These are phyloP conservation scores for Corchorus capsularis DNA, from an alignment of 345 rosid genomes.

Conservation along the genomic window DNA sequence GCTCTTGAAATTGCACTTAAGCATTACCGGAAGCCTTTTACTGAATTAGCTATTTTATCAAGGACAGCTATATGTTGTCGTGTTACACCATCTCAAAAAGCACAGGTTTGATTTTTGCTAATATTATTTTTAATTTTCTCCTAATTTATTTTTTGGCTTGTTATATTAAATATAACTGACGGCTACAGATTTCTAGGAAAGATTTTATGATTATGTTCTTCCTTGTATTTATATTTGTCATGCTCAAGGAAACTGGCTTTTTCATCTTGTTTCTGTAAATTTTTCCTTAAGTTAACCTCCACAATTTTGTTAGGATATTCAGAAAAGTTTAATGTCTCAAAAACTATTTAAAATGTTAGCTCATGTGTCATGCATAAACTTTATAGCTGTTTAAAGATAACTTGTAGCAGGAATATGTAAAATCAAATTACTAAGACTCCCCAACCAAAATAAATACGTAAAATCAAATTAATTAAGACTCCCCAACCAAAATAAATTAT, in stretches of 20 bases:
- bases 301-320: neutral
- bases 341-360: no score
- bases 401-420: neutral
- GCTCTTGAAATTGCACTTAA: constrained; percentile 93
- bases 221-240: neutral
- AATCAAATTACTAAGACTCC: neutral
- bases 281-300: neutral
- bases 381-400: neutral
- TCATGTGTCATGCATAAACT: neutral
- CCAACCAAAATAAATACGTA: neutral
- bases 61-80: constrained; percentile 99
- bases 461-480: neutral
- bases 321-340: no score
- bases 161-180: neutral
- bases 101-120: constrained; percentile 62
- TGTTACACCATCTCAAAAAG: constrained; percentile 97
- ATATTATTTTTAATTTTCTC: neutral
- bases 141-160: constrained; percentile 10
- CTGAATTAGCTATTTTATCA: constrained; percentile 88
- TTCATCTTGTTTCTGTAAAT: neutral
- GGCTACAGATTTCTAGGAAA: neutral
- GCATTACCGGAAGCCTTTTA: constrained; percentile 78
- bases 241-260: neutral
- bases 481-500: neutral
- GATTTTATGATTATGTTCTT: neutral